phyloP scores from a whole-genome alignment of 371 early-diverging fungal genomes.

The Mucor sp. region DNA sequence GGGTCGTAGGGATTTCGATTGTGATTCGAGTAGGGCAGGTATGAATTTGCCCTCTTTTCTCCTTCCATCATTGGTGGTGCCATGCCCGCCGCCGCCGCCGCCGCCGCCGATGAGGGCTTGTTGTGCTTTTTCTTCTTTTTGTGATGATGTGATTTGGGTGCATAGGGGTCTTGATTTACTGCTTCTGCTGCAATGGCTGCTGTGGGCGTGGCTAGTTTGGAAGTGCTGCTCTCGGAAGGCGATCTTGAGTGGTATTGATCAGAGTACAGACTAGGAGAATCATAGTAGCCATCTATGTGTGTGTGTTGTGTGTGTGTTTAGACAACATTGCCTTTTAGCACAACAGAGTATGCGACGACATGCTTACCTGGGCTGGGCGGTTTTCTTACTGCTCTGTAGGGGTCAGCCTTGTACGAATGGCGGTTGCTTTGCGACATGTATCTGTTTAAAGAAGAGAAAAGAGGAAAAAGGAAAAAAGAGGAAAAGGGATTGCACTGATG shows the following conservation, averaged over 20 bases:
- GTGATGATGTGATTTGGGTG: conserved; percentile 23
- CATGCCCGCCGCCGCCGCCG: background rate
- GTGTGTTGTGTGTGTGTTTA: background rate
- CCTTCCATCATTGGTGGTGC: conserved; percentile 1
- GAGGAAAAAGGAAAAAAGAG: background rate
- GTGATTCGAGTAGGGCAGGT: conserved; percentile 50
- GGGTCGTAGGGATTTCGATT: conserved; percentile 27
- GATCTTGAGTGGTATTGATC: conserved; percentile 38
- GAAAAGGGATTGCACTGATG: background rate
- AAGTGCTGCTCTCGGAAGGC: conserved; percentile 45
- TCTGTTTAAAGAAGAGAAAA: background rate
- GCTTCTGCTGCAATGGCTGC: background rate
- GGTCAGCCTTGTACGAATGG: conserved; percentile 25
- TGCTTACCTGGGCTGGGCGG: conserved; percentile 35
- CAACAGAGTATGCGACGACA: background rate
- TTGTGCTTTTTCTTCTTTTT: conserved; percentile 13
- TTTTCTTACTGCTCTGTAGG: conserved; percentile 38
- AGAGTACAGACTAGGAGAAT: conserved; percentile 15
- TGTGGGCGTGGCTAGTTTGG: conserved; percentile 21
- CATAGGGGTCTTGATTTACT: conserved; percentile 39
- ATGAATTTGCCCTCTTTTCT: conserved; percentile 41
- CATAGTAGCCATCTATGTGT: conserved; percentile 12
- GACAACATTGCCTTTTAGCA: background rate
- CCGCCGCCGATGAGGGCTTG: background rate
- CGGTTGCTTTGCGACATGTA: conserved; percentile 3